These are phyloP conservation scores for Cyathus striatus DNA, from an alignment of 768 basidiomycete genomes.

Conservation along the genomic window DNA sequence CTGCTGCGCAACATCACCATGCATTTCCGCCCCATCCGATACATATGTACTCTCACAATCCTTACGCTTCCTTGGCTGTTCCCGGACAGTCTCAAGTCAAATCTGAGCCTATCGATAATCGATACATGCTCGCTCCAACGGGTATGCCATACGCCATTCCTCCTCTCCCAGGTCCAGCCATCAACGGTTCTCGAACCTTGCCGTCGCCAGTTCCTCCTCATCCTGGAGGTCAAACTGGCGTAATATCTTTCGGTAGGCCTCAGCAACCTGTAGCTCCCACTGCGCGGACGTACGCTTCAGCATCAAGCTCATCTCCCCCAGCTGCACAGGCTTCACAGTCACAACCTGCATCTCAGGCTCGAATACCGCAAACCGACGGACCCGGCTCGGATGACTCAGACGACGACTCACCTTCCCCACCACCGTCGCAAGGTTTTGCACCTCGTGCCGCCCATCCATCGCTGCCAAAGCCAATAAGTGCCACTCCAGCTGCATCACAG, in stretches of 20 bases:
- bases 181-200: slow-evolving; percentile 42
- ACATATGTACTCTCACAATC: slow-evolving; percentile 55
- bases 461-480: slow-evolving; percentile 54
- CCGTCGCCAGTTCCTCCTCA: slow-evolving; percentile 39
- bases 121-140: slow-evolving; percentile 58
- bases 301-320: too few relatives aligned
- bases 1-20: slow-evolving; percentile 44
- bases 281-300: slow-evolving; percentile 16
- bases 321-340: slow-evolving; percentile 13
- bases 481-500: slow-evolving; percentile 25
- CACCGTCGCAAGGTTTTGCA: slow-evolving; percentile 60
- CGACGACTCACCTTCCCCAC: slow-evolving; percentile 60
- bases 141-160: slow-evolving; percentile 52
- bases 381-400: slow-evolving; percentile 63
- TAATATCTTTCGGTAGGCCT: slow-evolving; percentile 46
- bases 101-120: slow-evolving; percentile 64
- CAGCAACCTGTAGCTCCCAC: slow-evolving; percentile 16
- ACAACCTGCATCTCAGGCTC: slow-evolving; percentile 8
- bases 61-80: slow-evolving; percentile 42
- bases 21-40: slow-evolving; percentile 58
- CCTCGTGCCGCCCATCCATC: slow-evolving; percentile 73
- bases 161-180: slow-evolving; percentile 58
- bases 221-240: slow-evolving; percentile 54
- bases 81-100: slow-evolving; percentile 52
- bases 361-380: slow-evolving; percentile 80